Percentiles rank a stretch among this genome's conserved stretches.
These are phyloP conservation scores for Pichia gijzeniarum DNA, from an alignment of 805 yeast species.

Conservation along the genomic window DNA sequence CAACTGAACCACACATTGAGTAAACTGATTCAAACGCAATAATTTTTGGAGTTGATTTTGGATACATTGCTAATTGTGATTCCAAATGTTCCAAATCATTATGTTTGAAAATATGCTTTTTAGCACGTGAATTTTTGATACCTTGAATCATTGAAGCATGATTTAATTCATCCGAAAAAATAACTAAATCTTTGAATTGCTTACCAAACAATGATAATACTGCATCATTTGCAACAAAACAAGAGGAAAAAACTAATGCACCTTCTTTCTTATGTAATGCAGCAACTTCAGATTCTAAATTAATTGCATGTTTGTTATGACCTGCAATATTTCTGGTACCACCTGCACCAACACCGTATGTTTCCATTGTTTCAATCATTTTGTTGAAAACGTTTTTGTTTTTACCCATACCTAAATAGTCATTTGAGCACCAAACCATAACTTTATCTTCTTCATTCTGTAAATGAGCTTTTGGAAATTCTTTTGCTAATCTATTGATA, in stretches of 20 bases:
- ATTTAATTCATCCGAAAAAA: constrained; percentile 86
- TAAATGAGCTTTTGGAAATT: constrained; percentile 91
- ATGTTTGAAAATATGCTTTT: constrained; percentile 87
- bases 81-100: constrained; percentile 85
- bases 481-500: constrained; percentile 90
- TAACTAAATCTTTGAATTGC: constrained; percentile 81
- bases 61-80: constrained; percentile 66
- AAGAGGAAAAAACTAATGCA: constrained; percentile 89
- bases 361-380: constrained; percentile 75
- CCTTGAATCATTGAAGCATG: constrained; percentile 99
- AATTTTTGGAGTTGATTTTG: constrained; percentile 83
- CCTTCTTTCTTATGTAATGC: constrained; percentile 91
- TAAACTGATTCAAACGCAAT: constrained; percentile 97
- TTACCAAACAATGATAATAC: constrained; percentile 87
- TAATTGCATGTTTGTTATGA: constrained; percentile 85
- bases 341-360: constrained; percentile 98
- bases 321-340: constrained; percentile 99
- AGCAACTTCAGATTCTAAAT: constrained; percentile 80
- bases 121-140: constrained; percentile 80
- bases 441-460: constrained; percentile 71
- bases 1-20: constrained; percentile 97
- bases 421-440: constrained; percentile 99
- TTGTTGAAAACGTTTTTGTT: constrained; percentile 64
- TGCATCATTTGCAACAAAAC: constrained; percentile 96
- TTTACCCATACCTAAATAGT: constrained; percentile 91